phyloP scores from a whole-genome alignment of 1,284 basidiomycete genomes.

The Cutaneotrichosporon cavernicola region DNA sequence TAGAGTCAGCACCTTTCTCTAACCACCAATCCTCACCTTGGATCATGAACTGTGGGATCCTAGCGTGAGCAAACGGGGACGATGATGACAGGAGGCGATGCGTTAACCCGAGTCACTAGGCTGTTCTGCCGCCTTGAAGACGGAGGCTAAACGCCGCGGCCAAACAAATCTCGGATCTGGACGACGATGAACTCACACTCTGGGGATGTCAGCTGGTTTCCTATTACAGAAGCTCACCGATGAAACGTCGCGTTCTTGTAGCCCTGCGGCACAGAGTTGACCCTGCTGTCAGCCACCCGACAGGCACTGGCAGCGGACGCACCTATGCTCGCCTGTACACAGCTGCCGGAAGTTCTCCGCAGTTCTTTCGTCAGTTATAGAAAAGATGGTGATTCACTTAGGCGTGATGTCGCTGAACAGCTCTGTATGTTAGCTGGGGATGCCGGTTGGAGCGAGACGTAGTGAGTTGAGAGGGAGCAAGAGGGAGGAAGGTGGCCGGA shows the following conservation, averaged over 20 bases:
- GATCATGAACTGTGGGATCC: conserved; percentile 56
- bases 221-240: conserved; percentile 60
- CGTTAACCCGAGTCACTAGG: no score
- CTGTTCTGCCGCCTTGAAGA: no score
- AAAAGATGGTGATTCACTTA: conserved; percentile 31
- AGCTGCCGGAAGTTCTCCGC: conserved; percentile 97
- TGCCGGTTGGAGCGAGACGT: background rate
- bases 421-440: conserved; percentile 28
- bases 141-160: no score
- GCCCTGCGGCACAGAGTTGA: conserved; percentile 80
- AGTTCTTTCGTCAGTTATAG: conserved; percentile 60
- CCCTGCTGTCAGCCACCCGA: conserved; percentile 56
- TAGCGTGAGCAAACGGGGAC: conserved; percentile 13
- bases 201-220: conserved; percentile 11
- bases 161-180: no score
- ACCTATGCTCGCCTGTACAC: conserved; percentile 94
- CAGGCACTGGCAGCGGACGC: background rate
- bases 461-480: background rate
- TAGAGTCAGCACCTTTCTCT: background rate
- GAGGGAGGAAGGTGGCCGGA: background rate
- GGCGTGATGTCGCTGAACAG: conserved; percentile 51
- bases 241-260: conserved; percentile 89
- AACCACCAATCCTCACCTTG: conserved; percentile 23
- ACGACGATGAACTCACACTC: conserved; percentile 17
- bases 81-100: no score